Evolutionary conservation across 163 green algal genomes (phyloP).

Genomic region (Trebouxia gelatinosa): DNA sequence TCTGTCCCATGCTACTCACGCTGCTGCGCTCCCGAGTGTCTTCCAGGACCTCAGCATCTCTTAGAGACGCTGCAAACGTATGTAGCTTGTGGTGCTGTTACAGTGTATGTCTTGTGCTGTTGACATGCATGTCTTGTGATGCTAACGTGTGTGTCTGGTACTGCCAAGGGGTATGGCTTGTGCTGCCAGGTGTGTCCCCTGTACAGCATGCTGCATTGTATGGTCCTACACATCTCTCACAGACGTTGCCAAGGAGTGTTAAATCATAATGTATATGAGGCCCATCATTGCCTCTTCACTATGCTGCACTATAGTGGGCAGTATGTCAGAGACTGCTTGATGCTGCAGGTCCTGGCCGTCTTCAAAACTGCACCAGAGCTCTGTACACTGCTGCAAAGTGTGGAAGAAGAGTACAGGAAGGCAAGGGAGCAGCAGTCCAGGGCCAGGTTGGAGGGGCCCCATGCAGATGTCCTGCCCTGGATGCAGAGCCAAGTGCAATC

Average conservation of each 20-base stretch:
- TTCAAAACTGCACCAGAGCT: slow-evolving; percentile 61
- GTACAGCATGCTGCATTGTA: no score
- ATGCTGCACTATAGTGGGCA: not conserved
- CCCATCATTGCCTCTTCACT: not conserved
- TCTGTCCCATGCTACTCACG: slow-evolving; percentile 78
- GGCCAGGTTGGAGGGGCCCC: slow-evolving; percentile 48
- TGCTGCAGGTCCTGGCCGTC: slow-evolving; percentile 49
- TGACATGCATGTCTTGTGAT: not conserved
- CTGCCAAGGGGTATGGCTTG: no score
- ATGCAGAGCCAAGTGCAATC: slow-evolving; percentile 62
- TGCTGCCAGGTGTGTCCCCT: no score
- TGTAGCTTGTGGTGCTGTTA: not conserved
- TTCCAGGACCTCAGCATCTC: slow-evolving; percentile 34
- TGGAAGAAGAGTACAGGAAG: slow-evolving; percentile 54
- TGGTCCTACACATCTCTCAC: not conserved
- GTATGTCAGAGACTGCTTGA: not conserved
- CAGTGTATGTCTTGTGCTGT: not conserved
- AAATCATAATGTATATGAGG: not conserved
- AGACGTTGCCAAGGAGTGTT: not conserved
- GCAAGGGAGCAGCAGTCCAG: slow-evolving; percentile 24
- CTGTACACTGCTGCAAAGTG: slow-evolving; percentile 51
- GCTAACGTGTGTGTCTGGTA: not conserved
- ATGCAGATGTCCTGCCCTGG: slow-evolving; percentile 71
- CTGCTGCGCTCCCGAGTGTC: slow-evolving; percentile 40
- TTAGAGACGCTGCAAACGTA: slow-evolving; percentile 48